Base-by-base conservation (phyloP, 2,329 filamentous ascomycete species). In the Davidsoniella virescens region DNA sequence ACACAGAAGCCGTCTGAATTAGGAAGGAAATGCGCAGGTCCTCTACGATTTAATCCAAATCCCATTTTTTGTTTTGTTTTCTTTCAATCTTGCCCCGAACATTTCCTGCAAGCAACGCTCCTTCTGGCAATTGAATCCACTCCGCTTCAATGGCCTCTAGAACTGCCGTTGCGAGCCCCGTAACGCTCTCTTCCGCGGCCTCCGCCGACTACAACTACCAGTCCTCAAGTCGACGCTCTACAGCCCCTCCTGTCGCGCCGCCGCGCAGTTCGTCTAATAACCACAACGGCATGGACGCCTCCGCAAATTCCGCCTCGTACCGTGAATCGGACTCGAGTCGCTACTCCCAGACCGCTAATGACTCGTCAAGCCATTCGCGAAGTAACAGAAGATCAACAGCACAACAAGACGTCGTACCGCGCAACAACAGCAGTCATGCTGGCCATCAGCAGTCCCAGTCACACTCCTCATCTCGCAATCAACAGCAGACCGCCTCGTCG, bases 191-290 rank as follows among this genome's bases (percentile, higher is more conserved):
- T 40, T 63, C 68, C 14, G 57, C 63, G 18, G 61, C 66, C 14
- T 26, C 50, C 14, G 25, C 58, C 65, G 48, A 53, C 33, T 51
- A 47, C 52, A 66, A 73, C 44, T 66, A 71, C 42, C 62, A 68
- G 38, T 63, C 67, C 25, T 58, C 68, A 17, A 59, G 67, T 51
- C 70, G 71, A 59, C 68, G 70, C 66, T 75, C 67, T 65, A 75
- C 70, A 64, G 78, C 73, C 67, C 78, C 83, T 49, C 82, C 84
- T 20, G 73, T 85, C 57, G 80, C 83, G 50, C 87, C 84, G 44
- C 84, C 85, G 36, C 78, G 87, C 60, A 88, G 84, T 6, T 93
- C 87, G 12, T 92, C 86, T 41, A 82, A 78, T 56, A 64, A 67
- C 54, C 65, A 67, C 37, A 60, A 59, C 36, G 58, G 57, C 33